phyloP scores from a whole-genome alignment of 139 green algal genomes.

The Chlamydomonas applanata region DNA sequence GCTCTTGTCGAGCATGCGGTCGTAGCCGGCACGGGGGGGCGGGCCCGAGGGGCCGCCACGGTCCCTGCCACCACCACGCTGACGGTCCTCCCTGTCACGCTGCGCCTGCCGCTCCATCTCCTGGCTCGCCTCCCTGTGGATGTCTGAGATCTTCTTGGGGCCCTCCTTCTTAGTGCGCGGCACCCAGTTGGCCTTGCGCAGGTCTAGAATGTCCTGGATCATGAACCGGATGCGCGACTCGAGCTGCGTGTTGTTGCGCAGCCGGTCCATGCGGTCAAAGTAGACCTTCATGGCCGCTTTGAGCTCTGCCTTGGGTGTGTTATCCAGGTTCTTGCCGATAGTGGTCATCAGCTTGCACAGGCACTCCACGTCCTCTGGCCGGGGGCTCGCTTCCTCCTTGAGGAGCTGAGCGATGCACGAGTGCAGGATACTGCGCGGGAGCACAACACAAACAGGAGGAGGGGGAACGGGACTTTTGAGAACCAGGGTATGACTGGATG shows the following conservation, averaged over 20 bases:
- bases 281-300: slow-evolving; percentile 76
- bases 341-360: slow-evolving; percentile 94
- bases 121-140: slow-evolving; percentile 42
- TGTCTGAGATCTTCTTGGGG: slow-evolving; percentile 82
- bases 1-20: slow-evolving; percentile 19
- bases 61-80: neutral
- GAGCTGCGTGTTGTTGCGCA: slow-evolving; percentile 57
- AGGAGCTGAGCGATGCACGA: slow-evolving; percentile 54
- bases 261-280: slow-evolving; percentile 73
- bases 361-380: slow-evolving; percentile 92
- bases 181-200: slow-evolving; percentile 60
- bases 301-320: slow-evolving; percentile 13
- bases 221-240: slow-evolving; percentile 84
- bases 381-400: slow-evolving; percentile 23
- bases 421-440: slow-evolving; percentile 69
- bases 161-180: slow-evolving; percentile 81
- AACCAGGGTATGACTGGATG: neutral
- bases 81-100: slow-evolving; percentile 26
- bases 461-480: neutral
- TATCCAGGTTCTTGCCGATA: slow-evolving; percentile 56
- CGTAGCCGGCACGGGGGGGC: neutral
- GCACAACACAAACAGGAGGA: too few species aligned
- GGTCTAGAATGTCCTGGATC: slow-evolving; percentile 73
- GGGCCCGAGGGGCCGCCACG: neutral
- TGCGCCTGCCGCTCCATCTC: slow-evolving; percentile 24